These are phyloP conservation scores for Davidsoniella australis DNA, from an alignment of 2,329 filamentous ascomycete species.

Conservation along the genomic window DNA sequence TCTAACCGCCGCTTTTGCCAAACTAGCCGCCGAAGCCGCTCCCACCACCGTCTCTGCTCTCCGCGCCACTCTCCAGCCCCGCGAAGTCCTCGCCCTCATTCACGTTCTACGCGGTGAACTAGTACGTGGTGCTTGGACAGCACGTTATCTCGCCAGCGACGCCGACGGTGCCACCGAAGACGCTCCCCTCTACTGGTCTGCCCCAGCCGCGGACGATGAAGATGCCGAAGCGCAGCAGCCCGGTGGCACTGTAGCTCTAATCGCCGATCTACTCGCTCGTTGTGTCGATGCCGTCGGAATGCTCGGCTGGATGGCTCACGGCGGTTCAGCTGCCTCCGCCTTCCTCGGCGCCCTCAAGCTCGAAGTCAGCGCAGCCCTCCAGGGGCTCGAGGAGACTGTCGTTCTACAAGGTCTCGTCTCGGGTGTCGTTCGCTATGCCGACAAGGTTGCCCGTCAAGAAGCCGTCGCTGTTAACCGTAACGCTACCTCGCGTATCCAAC, in stretches of 20 bases:
- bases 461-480: neutral
- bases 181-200: too few relatives aligned
- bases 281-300: conserved; percentile 62
- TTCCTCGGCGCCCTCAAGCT: conserved; percentile 48
- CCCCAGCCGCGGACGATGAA: conserved; percentile 20
- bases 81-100: conserved; percentile 55
- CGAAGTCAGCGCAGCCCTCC: conserved; percentile 54
- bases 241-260: conserved; percentile 51
- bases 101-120: conserved; percentile 57
- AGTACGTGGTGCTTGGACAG: conserved; percentile 59
- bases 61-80: conserved; percentile 43
- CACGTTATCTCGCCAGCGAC: conserved; percentile 44
- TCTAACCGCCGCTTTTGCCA: conserved; percentile 50
- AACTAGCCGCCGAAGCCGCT: conserved; percentile 49
- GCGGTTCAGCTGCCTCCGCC: conserved; percentile 24
- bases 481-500: neutral
- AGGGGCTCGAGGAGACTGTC: conserved; percentile 52
- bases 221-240: conserved; percentile 29
- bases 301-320: conserved; percentile 55
- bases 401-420: conserved; percentile 46
- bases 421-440: conserved; percentile 47
- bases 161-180: conserved; percentile 17
- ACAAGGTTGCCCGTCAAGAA: conserved; percentile 19
- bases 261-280: conserved; percentile 53
- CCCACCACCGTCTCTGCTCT: conserved; percentile 44